A percentile compares a stretch with the other conserved stretches of the same genome.
phyloP scores from a whole-genome alignment of 106 monocot genomes.

The Posidonia australis region DNA sequence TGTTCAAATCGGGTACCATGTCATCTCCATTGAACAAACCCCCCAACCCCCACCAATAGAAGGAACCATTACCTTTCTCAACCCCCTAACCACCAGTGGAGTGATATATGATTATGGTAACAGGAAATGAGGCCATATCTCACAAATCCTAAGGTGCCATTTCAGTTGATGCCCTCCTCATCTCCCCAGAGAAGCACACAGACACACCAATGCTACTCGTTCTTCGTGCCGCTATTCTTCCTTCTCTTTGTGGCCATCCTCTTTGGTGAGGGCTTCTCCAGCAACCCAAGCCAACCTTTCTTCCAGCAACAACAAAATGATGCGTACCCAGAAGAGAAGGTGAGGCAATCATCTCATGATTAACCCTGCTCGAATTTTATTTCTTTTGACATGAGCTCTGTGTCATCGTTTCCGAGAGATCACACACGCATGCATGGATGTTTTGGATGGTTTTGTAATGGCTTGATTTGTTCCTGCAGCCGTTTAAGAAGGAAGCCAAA shows the following conservation, averaged over 20 bases:
- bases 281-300: neutral
- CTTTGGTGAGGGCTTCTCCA: slow-evolving; percentile 39
- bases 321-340: neutral
- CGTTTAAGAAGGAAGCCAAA: neutral
- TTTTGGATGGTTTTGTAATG: too few species aligned
- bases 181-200: slow-evolving; percentile 14
- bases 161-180: slow-evolving; percentile 11
- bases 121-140: neutral
- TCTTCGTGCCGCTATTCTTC: slow-evolving; percentile 28
- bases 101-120: too few species aligned
- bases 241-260: slow-evolving; percentile 34
- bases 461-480: neutral
- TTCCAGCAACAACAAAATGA: neutral
- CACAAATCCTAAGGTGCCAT: neutral
- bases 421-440: too few species aligned
- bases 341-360: neutral
- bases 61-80: too few species aligned
- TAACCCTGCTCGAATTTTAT: too few species aligned
- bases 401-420: too few species aligned
- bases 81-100: too few species aligned
- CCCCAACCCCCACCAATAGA: too few species aligned
- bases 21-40: too few species aligned
- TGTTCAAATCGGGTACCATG: too few species aligned
- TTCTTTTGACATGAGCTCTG: too few species aligned
- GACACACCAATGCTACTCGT: slow-evolving; percentile 12